These are phyloP conservation scores for Stemphylium beticola DNA, from an alignment of 2,329 filamentous ascomycete genomes.

Conservation along the genomic window DNA sequence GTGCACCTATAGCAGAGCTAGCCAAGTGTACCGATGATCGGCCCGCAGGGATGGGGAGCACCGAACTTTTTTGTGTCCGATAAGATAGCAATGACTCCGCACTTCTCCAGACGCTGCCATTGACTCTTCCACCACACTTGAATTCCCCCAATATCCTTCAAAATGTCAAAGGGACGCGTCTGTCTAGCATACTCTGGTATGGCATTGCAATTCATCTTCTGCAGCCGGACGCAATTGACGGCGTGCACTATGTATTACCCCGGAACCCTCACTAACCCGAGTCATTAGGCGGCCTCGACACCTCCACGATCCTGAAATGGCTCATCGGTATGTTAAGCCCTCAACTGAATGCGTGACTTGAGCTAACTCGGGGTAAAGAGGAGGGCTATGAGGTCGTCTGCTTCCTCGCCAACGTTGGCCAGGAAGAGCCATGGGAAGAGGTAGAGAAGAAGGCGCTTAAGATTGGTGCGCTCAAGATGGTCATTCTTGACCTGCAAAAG, in stretches of 20 bases:
- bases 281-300: constrained; percentile 62
- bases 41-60: constrained; percentile 22
- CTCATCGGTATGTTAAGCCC: constrained; percentile 38
- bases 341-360: background rate
- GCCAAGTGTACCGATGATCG: constrained; percentile 25
- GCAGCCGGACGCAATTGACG: background rate
- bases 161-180: constrained; percentile 53
- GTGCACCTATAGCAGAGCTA: constrained; percentile 5
- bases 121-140: constrained; percentile 1
- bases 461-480: constrained; percentile 71
- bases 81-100: constrained; percentile 24
- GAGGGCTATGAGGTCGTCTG: constrained; percentile 68
- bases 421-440: constrained; percentile 60
- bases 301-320: constrained; percentile 56
- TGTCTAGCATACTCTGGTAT: constrained; percentile 57
- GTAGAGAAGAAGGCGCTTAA: constrained; percentile 75
- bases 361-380: constrained; percentile 42
- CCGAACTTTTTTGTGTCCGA: constrained; percentile 24
- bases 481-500: constrained; percentile 68
- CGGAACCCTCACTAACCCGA: constrained; percentile 29
- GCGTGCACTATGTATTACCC: background rate
- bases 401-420: constrained; percentile 64
- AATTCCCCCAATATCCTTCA: constrained; percentile 14
- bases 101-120: constrained; percentile 25
- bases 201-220: constrained; percentile 1